Evolutionary conservation across 345 rosid species (phyloP).

Genomic region (Raphanus sativus): DNA sequence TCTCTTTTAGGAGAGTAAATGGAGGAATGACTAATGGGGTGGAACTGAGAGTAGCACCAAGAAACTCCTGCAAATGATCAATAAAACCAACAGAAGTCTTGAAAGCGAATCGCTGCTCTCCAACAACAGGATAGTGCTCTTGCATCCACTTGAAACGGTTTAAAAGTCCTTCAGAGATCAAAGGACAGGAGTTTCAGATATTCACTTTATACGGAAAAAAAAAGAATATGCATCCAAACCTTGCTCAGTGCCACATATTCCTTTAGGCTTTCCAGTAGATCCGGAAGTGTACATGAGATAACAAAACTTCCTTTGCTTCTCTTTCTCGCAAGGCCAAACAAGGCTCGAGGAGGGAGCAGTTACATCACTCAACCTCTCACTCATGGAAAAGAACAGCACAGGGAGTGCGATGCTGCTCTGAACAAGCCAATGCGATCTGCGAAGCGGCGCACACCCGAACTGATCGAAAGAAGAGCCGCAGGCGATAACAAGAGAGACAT

Average conservation of each 20-base stretch:
- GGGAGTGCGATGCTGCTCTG: constrained; percentile 43
- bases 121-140: constrained; percentile 61
- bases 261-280: constrained; percentile 90
- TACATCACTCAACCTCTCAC: constrained; percentile 35
- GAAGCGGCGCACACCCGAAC: constrained; percentile 39
- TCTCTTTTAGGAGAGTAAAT: constrained; percentile 46
- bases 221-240: constrained; percentile 46
- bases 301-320: constrained; percentile 56
- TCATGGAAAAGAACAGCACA: constrained; percentile 53
- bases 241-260: constrained; percentile 86
- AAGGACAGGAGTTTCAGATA: constrained; percentile 11
- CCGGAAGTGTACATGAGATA: constrained; percentile 94
- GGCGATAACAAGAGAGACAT: constrained; percentile 54
- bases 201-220: constrained; percentile 2
- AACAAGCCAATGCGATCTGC: constrained; percentile 52
- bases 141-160: constrained; percentile 96
- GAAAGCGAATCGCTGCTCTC: constrained; percentile 63
- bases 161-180: constrained; percentile 61
- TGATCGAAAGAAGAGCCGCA: constrained; percentile 47
- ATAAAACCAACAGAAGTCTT: constrained; percentile 88
- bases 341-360: constrained; percentile 13
- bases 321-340: constrained; percentile 59
- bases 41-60: constrained; percentile 64
- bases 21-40: constrained; percentile 76
- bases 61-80: constrained; percentile 94